These are phyloP conservation scores for Elongisporangium anandrum DNA, from an alignment of 352 stramenopile genomes.

Conservation along the genomic window DNA sequence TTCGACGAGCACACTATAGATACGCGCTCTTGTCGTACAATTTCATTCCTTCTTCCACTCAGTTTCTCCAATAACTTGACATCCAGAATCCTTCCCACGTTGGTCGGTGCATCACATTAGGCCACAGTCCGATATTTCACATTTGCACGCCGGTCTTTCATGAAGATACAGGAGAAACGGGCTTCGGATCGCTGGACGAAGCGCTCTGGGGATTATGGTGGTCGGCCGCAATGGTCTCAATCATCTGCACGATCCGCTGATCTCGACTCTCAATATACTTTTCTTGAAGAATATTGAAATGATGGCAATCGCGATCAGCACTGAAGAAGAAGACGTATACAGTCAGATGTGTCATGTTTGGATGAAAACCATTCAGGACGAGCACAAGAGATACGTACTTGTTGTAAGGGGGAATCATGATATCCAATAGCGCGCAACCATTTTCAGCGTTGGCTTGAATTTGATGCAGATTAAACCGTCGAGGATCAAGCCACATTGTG, in stretches of 20 bases:
- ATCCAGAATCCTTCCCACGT: not conserved
- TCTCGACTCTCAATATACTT: slow-evolving; percentile 35
- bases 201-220: slow-evolving; percentile 50
- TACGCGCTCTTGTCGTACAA: not conserved
- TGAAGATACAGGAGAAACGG: not conserved
- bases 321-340: slow-evolving; percentile 16
- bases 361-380: too few species aligned
- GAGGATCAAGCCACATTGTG: slow-evolving; percentile 80
- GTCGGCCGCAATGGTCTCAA: slow-evolving; percentile 62
- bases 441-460: slow-evolving; percentile 68
- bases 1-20: too few species aligned
- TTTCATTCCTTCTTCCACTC: not conserved
- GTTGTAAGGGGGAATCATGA: slow-evolving; percentile 86
- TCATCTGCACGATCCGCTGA: slow-evolving; percentile 63
- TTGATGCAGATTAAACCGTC: slow-evolving; percentile 79
- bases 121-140: not conserved
- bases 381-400: slow-evolving; percentile 35
- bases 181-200: not conserved
- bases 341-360: too few species aligned
- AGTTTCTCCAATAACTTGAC: not conserved
- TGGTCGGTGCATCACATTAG: not conserved
- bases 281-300: slow-evolving; percentile 67
- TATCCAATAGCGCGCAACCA: slow-evolving; percentile 73
- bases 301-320: slow-evolving; percentile 72
- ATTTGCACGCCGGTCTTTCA: not conserved